Base-by-base conservation (phyloP, 2,329 filamentous ascomycete species). In the Exophiala sp. region DNA sequence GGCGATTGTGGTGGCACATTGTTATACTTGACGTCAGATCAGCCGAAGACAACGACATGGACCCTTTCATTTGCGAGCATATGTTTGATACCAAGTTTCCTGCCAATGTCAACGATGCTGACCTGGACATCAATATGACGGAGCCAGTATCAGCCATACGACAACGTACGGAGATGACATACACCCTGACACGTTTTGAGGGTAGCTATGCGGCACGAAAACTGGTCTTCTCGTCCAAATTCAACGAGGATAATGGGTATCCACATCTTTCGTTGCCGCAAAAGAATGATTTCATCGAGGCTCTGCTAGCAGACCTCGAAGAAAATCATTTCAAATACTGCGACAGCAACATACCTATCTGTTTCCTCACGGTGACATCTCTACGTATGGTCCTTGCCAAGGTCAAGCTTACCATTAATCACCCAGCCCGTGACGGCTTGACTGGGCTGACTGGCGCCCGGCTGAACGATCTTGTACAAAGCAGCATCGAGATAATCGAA, bases 31-130 rank as follows among this genome's bases (percentile, higher is more conserved):
- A 87, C 62, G 73, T 77, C 1, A 71, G 83, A 54, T 76, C 82
- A 1, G 80, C 81, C 1, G 82, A 86, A 62, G 80, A 85, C 52
- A 81, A 85, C 62, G 82, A 82, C 0, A 80, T 79, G 32, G 82
- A 85, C 54, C 78, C 81, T 2, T 80, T 78, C 0, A 83, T 86
- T 35, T 66, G 75, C 2, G 74, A 79, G 45, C 75, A 78, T 11
- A 75, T 74, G 5, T 86, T 81, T 60, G 83, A 86, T 62, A 85
- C 83, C 0, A 75, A 71, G 44, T 63, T 73, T 9, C 77, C 78
- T 1, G 59, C 71, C 2, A 78, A 78, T 43, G 70, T 79, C 41
- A 74, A 80, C 55, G 75, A 78, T 38, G 62, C 60, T 2, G 77
- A 80, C 47, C 67, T 81, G 3, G 62, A 68, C 6, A 69, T 72